Evolutionary conservation across 2,329 filamentous ascomycete genomes (phyloP), one percentile per base, ranked within the genome.

Genomic region (Lasiodiplodia theobromae): DNA sequence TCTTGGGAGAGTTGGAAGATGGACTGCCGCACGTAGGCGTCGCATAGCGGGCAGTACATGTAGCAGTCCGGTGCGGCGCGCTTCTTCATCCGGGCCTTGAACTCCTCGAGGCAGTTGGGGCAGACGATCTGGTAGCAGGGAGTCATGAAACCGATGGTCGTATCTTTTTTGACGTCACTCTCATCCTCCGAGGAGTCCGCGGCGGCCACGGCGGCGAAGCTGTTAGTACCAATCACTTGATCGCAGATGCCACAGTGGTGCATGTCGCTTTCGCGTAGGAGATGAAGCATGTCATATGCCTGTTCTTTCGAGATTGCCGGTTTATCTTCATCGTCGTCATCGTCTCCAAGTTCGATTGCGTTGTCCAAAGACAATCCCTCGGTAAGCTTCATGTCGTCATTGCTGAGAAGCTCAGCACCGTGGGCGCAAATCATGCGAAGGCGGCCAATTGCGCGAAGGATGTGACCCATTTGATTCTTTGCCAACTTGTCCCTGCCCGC

Each of bases 391-490:
- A 97, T 83, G 74, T 98, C 95, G 23, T 95, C 91, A 44, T 94
- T 89, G 68, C 90, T 92, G 2, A 99, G 86, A 8, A 99, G 86
- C 70, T 98, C 95, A 71, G 91, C 92, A n/a, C 96, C 96, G 77
- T 97, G 95, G 1, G 94, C 96, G 76, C 94, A 97, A 64, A 98
- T 91, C 51, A 97, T 86, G 11, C 96, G 92, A 21, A 99, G 87
- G 37, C 95, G 91, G 72, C 96, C 86, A 75, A 99, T 97, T 4
- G 93, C 92, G 72, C 96, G 94, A 70, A 99, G 82, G 57, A 99
- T 96, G 73, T 97, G 93, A 57, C 96, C 94, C 76, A 97, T 97
- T n/a, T 92, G 91, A 72, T 91, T 93, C 52, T 94, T 95, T 51
- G 91, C 92, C 63, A 96, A 85, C 88, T 90, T 65, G 87, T 88